Base-by-base conservation (phyloP, 2,329 filamentous ascomycete species). In the Coniosporium tulheliwenetii region DNA sequence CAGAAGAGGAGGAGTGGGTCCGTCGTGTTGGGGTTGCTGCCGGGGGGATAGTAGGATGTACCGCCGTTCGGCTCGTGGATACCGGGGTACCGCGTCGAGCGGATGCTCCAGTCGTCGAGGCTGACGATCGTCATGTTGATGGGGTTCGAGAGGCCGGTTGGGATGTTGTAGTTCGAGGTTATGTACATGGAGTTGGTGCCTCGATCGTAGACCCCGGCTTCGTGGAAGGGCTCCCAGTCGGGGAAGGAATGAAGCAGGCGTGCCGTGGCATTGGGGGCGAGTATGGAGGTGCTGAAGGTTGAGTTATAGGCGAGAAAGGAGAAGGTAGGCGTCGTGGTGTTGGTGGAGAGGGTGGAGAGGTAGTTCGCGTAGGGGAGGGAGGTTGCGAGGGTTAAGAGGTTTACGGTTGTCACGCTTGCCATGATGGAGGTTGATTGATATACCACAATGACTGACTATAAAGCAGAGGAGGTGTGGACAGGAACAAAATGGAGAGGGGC, bases 111-210 rank as follows among this genome's bases (percentile, higher is more conserved):
- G 44, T 52, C 50, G 38, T 44, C 40, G 31, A 55, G 41, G 38
- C 55, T 50, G 38, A 58, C 52, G 29, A 53, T 48, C 5, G 57
- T 59, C 36, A 59, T 47, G 39, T 58, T 58, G 49, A 59, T 53
- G 1, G 55, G 56, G 41, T 57, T 54, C 34, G 48, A 43, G 38
- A 55, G 43, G 19, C 37, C 43, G 2, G 44, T 45, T 48, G 52
- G 66, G 45, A 26, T 26, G 19, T 26, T 26, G 19, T 26, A 26
- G 19, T 66, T 66, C 42, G 55, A 59, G 1, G 63, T 61, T 10
- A 64, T 57, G 42, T 66, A 66, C 8, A 67, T 44, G 31, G 58
- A 58, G 41, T 64, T 60, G 2, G 55, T 59, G 2, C 45, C 49
- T 14, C 46, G 46, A 41, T 56, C 52, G 45, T 57, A 60, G 13